These are phyloP conservation scores for Trichoderma brevicompactum DNA, from an alignment of 2,329 filamentous ascomycete species.

Conservation along the genomic window DNA sequence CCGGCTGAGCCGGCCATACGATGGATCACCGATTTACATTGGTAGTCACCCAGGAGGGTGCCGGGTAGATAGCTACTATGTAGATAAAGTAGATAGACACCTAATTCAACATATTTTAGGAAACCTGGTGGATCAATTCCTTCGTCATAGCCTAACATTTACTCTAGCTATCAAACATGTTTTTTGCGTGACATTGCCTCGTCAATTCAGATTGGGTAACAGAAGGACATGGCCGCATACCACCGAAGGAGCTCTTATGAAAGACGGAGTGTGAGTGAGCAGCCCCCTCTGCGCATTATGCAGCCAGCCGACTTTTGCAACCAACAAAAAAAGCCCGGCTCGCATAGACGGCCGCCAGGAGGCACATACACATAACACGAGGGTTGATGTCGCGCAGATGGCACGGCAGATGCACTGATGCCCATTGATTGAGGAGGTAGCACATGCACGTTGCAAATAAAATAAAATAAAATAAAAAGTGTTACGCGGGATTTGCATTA, in stretches of 20 bases:
- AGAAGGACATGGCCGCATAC: background rate
- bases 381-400: slow-evolving; percentile 14
- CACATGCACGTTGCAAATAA: background rate
- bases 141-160: background rate
- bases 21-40: slow-evolving; percentile 1
- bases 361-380: background rate
- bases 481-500: background rate
- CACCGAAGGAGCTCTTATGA: background rate
- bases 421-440: slow-evolving; percentile 17
- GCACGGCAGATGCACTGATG: slow-evolving; percentile 21
- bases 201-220: background rate
- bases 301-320: slow-evolving; percentile 1
- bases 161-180: background rate
- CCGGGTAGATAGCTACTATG: slow-evolving; percentile 6
- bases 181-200: background rate
- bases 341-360: background rate
- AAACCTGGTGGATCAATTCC: background rate
- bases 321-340: background rate
- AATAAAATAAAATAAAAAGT: too few species aligned
- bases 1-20: slow-evolving; percentile 1
- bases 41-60: slow-evolving; percentile 11
- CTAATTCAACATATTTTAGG: slow-evolving; percentile 4
- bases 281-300: background rate
- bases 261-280: background rate
- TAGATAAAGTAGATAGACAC: slow-evolving; percentile 14